These are phyloP conservation scores for Candida namnaoensis DNA, from an alignment of 805 yeast species.

Conservation along the genomic window DNA sequence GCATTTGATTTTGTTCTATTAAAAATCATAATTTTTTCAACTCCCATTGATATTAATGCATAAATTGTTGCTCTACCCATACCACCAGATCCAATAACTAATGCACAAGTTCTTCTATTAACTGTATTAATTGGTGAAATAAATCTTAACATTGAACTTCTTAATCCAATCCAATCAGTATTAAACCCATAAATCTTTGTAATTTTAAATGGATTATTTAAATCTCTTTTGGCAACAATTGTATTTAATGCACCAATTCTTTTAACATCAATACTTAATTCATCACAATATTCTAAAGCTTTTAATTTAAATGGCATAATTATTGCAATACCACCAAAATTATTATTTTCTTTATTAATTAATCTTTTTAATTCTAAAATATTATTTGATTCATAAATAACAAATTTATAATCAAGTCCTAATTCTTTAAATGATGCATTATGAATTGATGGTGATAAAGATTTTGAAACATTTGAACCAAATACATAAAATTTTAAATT, in stretches of 20 bases:
- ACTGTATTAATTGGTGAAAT: neutral
- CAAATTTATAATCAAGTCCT: neutral
- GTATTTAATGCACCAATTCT: neutral
- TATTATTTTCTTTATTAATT: neutral
- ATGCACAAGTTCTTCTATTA: neutral
- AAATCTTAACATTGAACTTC: neutral
- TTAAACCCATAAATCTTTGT: neutral
- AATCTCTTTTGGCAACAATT: neutral
- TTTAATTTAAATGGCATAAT: neutral
- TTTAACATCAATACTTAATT: neutral
- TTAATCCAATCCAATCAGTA: neutral
- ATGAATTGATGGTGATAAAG: neutral
- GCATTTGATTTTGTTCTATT: neutral
- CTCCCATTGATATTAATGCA: neutral
- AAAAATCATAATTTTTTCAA: neutral
- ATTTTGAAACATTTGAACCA: neutral
- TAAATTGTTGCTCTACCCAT: neutral
- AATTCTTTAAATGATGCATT: neutral
- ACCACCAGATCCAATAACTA: neutral
- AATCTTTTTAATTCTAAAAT: neutral
- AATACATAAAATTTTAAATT: neutral
- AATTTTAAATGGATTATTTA: neutral
- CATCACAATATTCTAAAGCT: neutral
- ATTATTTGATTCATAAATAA: neutral
- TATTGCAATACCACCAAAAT: neutral